Conservation (phyloP, 306 rosid genomes). For the Vigna nakashimae region DNA sequence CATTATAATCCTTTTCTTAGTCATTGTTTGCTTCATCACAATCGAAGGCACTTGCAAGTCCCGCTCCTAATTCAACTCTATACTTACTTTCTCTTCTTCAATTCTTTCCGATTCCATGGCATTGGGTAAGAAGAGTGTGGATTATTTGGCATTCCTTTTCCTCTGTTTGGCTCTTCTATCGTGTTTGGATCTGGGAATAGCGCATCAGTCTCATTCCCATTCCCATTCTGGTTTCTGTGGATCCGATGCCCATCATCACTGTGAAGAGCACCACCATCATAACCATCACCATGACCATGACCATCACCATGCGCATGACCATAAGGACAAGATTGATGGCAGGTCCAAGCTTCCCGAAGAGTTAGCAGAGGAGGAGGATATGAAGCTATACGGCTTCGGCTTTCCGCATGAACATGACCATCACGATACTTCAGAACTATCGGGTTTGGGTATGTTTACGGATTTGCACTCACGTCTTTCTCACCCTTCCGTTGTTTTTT, state of each 20-base stretch:
- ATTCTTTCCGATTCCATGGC: conserved; percentile 42
- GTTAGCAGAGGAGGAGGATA: conserved; percentile 96
- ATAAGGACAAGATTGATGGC: conserved; percentile 35
- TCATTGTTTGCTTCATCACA: conserved; percentile 71
- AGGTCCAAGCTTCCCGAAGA: conserved; percentile 79
- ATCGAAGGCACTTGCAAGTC: conserved; percentile 82
- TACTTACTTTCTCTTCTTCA: no score
- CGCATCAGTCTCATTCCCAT: conserved; percentile 49
- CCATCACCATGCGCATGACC: conserved; percentile 29
- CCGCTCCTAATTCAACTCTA: conserved; percentile 45
- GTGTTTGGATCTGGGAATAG: conserved; percentile 66
- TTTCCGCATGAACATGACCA: conserved; percentile 49
- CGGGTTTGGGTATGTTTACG: conserved; percentile 63
- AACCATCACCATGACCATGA: not conserved
- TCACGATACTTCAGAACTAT: conserved; percentile 53
- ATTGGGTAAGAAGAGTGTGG: conserved; percentile 9
- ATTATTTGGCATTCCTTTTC: conserved; percentile 7
- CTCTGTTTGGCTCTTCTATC: conserved; percentile 46
- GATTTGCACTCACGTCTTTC: not conserved
- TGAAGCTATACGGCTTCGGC: conserved; percentile 80
- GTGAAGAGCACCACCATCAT: not conserved
- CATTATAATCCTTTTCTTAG: conserved; percentile 74
- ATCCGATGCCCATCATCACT: conserved; percentile 23
- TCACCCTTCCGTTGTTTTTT: not conserved
- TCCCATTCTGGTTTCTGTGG: conserved; percentile 43